Percentiles rank a stretch among this genome's conserved stretches.
phyloP scores from a whole-genome alignment of 805 yeast genomes.

The Saccharomyces mikatae region DNA sequence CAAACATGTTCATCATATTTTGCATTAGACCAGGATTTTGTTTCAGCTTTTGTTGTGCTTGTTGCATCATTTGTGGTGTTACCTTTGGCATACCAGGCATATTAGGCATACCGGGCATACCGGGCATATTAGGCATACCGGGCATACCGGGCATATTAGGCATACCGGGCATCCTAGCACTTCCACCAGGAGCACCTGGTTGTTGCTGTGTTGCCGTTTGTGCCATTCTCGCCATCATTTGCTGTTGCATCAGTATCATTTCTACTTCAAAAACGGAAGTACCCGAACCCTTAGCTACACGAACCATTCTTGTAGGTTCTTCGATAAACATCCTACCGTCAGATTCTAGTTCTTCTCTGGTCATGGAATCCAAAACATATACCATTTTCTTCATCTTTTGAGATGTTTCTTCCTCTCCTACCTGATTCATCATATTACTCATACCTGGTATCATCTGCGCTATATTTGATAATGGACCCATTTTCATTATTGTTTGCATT shows the following conservation, averaged over 20 bases:
- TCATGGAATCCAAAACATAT: conserved; percentile 92
- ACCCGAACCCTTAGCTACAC: conserved; percentile 94
- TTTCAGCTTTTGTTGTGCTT: conserved; percentile 55
- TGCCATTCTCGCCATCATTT: conserved; percentile 92
- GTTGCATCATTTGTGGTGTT: conserved; percentile 36
- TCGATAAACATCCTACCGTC: conserved; percentile 76
- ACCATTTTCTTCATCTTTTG: conserved; percentile 78
- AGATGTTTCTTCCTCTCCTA: conserved; percentile 90
- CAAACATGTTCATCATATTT: conserved; percentile 63
- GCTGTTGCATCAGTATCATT: conserved; percentile 83
- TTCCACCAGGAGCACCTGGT: conserved; percentile 35
- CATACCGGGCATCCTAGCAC: conserved; percentile 5
- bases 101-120: no score
- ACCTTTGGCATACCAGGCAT: conserved; percentile 44
- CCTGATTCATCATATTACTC: conserved; percentile 74
- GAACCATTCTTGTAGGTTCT: conserved; percentile 75
- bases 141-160: conserved; percentile 40
- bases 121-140: conserved; percentile 56
- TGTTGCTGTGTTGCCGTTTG: conserved; percentile 44
- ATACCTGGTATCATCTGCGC: conserved; percentile 95
- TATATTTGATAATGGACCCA: conserved; percentile 93
- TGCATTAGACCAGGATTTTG: conserved; percentile 72
- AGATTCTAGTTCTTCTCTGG: conserved; percentile 78
- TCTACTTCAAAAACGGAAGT: conserved; percentile 89
- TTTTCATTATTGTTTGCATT: conserved; percentile 88